Evolutionary conservation across 73 alveolate species (phyloP), one percentile per base, ranked within the genome.

Genomic region (Paramecium primaurelia): DNA sequence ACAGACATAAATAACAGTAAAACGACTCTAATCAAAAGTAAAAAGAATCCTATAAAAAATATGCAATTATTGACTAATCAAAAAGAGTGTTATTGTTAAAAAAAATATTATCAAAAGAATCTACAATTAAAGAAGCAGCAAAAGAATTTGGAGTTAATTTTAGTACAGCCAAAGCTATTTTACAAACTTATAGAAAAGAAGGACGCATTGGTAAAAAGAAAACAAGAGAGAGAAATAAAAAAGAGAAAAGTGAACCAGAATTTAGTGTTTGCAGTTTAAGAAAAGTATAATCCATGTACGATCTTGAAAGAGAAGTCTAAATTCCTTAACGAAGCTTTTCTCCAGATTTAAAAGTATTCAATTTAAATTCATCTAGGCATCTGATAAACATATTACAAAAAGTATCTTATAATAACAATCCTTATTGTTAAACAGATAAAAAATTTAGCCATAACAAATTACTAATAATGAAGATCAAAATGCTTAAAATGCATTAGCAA

Each of bases 131-230:
- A 34, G 94, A 89, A 36, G 94, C 94, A 45, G 94, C 94, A 26
- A 68, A 71, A 71, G 90, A 89, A 54, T 89, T 89, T 49, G 94
- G 94, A 38, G 38, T 89, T 6, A 89, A 89, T 58, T 89, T 89
- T 83, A 58, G 88, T 38, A 89, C 94, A 11, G 86, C 94, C 12
- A 89, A 89, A 47, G 94, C 94, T 42, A 89, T 89, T 26, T 68
- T 89, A 18, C 22, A 89, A 49, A 89, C 94, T 12, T 89, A 69
- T 83, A 89, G 88, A 73, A 89, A 89, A 36, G 94, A 89, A 71
- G 94, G 94, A 0, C 40, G 94, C 11, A 89, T 89, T 12, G 94
- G 94, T 22, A 89, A 89, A 36, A 89, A 89, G 94, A 89, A 89
- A 73, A 89, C 83, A 22, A 77, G 94, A 37, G 71, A 89, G 59